phyloP scores from a whole-genome alignment of 768 basidiomycete genomes.

The Tulasnella sp. region DNA sequence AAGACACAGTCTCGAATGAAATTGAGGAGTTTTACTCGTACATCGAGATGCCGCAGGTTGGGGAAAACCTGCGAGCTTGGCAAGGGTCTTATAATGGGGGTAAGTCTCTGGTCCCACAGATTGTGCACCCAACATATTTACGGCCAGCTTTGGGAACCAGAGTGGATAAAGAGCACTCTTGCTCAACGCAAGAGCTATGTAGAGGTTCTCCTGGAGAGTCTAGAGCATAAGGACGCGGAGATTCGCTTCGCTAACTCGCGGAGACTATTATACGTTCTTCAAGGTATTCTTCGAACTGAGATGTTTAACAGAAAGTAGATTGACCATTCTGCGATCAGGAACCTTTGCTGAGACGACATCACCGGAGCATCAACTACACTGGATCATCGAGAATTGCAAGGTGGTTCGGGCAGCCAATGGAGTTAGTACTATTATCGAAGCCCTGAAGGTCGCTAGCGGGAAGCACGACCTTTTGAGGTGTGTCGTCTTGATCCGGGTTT shows the following conservation, averaged over 20 bases:
- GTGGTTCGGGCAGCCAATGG: slow-evolving; percentile 80
- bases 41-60: slow-evolving; percentile 87
- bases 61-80: slow-evolving; percentile 84
- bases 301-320: background rate
- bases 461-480: slow-evolving; percentile 84
- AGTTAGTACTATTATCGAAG: slow-evolving; percentile 73
- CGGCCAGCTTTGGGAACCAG: slow-evolving; percentile 40
- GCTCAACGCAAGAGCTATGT: slow-evolving; percentile 66
- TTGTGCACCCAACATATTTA: slow-evolving; percentile 16
- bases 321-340: slow-evolving; percentile 45
- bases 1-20: slow-evolving; percentile 92
- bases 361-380: slow-evolving; percentile 90
- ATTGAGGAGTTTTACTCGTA: slow-evolving; percentile 98
- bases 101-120: slow-evolving; percentile 37
- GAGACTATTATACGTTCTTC: slow-evolving; percentile 81
- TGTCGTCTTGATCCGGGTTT: slow-evolving; percentile 19
- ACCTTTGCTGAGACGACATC: slow-evolving; percentile 88
- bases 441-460: slow-evolving; percentile 82
- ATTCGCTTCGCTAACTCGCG: slow-evolving; percentile 83
- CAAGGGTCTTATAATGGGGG: slow-evolving; percentile 76
- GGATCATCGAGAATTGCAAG: slow-evolving; percentile 93
- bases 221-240: slow-evolving; percentile 82
- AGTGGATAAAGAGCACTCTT: slow-evolving; percentile 71
- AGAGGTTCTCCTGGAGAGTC: slow-evolving; percentile 74
- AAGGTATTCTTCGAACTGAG: slow-evolving; percentile 52